phyloP scores from a whole-genome alignment of 2,329 filamentous ascomycete species.

The Chalaropsis thielavioides region DNA sequence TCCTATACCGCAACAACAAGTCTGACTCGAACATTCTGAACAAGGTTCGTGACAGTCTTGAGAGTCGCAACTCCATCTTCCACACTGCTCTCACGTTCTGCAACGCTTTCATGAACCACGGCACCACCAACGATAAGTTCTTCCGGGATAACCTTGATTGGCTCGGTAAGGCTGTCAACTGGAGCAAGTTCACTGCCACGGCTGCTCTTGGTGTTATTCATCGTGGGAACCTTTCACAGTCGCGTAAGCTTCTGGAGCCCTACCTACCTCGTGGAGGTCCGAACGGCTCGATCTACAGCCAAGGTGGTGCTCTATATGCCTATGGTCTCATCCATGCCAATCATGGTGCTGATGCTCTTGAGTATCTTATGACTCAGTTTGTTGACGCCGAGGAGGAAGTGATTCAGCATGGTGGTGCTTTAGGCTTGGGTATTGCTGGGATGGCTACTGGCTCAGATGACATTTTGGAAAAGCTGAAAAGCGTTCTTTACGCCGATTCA shows the following conservation, averaged over 20 bases:
- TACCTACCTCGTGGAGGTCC: conserved; percentile 72
- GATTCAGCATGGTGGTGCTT: conserved; percentile 88
- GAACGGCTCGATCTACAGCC: conserved; percentile 82
- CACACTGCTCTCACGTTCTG: conserved; percentile 94
- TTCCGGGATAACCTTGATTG: conserved; percentile 97
- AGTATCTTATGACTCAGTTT: conserved; percentile 65
- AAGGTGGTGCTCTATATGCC: conserved; percentile 89
- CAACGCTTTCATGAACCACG: conserved; percentile 98
- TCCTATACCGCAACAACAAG: conserved; percentile 88
- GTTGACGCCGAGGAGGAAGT: conserved; percentile 71
- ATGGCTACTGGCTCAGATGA: conserved; percentile 90
- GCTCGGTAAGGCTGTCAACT: conserved; percentile 96
- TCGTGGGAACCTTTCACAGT: conserved; percentile 84
- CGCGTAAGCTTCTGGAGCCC: conserved; percentile 81
- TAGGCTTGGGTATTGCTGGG: conserved; percentile 88
- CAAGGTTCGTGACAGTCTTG: conserved; percentile 89
- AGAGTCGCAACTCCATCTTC: conserved; percentile 95
- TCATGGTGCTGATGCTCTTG: conserved; percentile 78
- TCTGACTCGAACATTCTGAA: conserved; percentile 86
- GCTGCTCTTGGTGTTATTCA: conserved; percentile 94
- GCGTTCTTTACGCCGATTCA: conserved; percentile 80
- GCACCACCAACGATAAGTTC: conserved; percentile 95
- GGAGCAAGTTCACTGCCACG: conserved; percentile 98
- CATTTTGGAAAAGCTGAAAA: conserved; percentile 82
- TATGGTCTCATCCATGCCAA: conserved; percentile 96